A percentile compares a stretch with the other conserved stretches of the same genome.
These are phyloP conservation scores for Caryopteris hybrid DNA, from an alignment of 305 asterid genomes.

Conservation along the genomic window DNA sequence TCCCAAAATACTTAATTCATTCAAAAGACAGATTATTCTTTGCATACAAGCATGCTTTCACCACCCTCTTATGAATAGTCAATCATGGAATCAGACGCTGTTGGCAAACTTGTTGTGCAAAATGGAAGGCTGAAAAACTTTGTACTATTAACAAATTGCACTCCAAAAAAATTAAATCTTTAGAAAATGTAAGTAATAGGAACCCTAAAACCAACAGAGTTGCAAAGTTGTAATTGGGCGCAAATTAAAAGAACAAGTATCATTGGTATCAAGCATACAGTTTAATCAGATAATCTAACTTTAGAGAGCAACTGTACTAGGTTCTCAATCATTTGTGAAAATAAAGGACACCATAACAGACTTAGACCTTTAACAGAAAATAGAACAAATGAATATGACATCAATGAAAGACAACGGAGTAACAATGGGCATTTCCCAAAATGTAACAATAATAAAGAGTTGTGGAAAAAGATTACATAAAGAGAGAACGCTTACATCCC, in stretches of 20 bases:
- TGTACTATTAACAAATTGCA: neutral
- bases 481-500: conserved; percentile 61
- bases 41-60: neutral
- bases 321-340: neutral
- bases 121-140: too few species aligned
- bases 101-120: neutral
- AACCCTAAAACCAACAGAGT: neutral
- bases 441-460: neutral
- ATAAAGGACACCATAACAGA: neutral
- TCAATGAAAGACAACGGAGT: too few species aligned
- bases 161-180: neutral
- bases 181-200: neutral
- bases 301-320: neutral
- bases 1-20: neutral
- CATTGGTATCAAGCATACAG: neutral
- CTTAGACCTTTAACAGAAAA: neutral
- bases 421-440: neutral
- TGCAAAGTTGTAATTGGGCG: neutral
- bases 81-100: neutral
- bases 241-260: neutral
- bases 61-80: neutral
- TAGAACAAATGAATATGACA: neutral
- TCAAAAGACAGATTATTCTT: neutral
- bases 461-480: neutral
- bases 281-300: neutral